Base-by-base conservation (phyloP, 1,284 basidiomycete genomes). In the Ustilago loliicola region DNA sequence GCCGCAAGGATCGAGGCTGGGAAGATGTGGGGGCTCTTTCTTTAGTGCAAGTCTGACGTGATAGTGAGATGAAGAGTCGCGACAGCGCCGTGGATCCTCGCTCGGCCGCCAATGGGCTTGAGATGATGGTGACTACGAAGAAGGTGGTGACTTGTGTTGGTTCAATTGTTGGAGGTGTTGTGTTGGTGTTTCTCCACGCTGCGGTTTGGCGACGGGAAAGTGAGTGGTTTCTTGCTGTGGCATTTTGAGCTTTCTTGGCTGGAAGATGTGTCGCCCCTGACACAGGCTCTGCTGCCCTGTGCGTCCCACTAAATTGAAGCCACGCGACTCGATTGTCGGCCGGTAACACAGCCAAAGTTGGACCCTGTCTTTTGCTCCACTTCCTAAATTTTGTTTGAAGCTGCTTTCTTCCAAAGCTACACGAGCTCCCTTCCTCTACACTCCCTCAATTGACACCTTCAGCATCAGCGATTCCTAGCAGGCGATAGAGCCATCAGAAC, bases 241-340 rank as follows among this genome's bases (percentile, higher is more conserved):
- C 4, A 19, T 48, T 48, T 47, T 57, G 54, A 54, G 53, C 53
- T 54, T 54, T 38, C n/a, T 54, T 54, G 27, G 47, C 58, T 34
- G 45, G 57, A 61, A 67, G 65, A 45, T 45, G 38, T 45, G 38
- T 60, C 58, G 30, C 65, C 52, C 52, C 45, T 57, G 38, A 27
- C 57, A 48, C 25, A 29, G 25, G n/a, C 32, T 52, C 51, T 42
- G n/a, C 45, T 69, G 66, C 61, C 61, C 67, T 60, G 62, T 60
- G 67, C 52, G 52, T 38, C 30, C 40, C n/a, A 25, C 15, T n/a
- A n/a, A n/a, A n/a, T n/a, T n/a, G n/a, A n/a, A n/a, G n/a, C 53
- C 34, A 61, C 54, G 54, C 64, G 55, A 53, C 60, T 53, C 8
- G 30, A 32, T 48, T 65, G 36, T 66, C 69, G 69, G 69, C 69